These are phyloP conservation scores for Fusarium piperis DNA, from an alignment of 2,329 filamentous ascomycete genomes.

Conservation along the genomic window DNA sequence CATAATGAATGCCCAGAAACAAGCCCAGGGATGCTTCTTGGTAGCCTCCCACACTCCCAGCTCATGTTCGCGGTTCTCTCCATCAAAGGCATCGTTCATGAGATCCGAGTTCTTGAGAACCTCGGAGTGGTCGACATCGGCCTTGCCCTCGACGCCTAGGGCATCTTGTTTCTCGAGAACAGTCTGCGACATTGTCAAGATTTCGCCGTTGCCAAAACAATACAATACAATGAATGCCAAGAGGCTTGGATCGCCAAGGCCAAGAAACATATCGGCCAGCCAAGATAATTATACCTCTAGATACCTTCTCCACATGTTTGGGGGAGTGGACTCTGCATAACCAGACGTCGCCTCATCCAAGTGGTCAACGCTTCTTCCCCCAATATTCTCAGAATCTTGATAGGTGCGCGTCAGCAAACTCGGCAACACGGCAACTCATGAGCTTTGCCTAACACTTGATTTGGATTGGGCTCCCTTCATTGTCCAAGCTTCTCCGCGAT, in stretches of 20 bases:
- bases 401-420: background rate
- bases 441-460: background rate
- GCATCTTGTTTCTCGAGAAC: background rate
- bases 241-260: background rate
- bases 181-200: background rate
- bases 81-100: constrained; percentile 26
- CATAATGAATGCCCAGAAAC: constrained; percentile 57
- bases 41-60: constrained; percentile 49
- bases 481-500: background rate
- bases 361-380: background rate
- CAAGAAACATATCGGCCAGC: background rate
- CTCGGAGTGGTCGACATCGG: background rate
- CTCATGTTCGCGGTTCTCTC: constrained; percentile 54
- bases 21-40: constrained; percentile 54
- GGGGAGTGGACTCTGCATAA: background rate
- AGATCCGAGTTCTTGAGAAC: background rate
- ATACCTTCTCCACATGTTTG: background rate
- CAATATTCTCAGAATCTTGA: background rate
- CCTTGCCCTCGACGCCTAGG: background rate
- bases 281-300: background rate
- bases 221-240: no score
- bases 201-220: background rate
- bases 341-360: background rate
- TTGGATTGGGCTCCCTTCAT: background rate
- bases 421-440: background rate